These are phyloP conservation scores for Amanita phalloides DNA, from an alignment of 768 basidiomycete species.

Conservation along the genomic window DNA sequence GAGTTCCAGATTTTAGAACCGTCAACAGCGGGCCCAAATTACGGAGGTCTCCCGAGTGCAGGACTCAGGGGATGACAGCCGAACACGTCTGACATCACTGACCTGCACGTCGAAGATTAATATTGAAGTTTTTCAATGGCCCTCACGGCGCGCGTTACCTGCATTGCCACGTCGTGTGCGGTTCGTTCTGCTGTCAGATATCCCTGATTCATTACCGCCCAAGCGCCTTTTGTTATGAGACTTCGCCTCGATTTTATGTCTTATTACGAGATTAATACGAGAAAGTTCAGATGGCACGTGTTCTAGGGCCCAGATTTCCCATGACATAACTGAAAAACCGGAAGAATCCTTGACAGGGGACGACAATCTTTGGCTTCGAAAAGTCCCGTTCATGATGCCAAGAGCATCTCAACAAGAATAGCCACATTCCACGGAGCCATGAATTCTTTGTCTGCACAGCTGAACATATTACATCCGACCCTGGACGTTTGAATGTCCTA, in stretches of 20 bases:
- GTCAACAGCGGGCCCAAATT: background rate
- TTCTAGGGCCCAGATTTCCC: no score
- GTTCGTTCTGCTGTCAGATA: conserved; percentile 69
- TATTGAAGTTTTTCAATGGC: conserved; percentile 47
- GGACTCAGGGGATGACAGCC: background rate
- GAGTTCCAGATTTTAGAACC: background rate
- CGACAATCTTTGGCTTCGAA: no score
- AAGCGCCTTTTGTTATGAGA: background rate
- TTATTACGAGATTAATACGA: background rate
- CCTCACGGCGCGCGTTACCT: conserved; percentile 18
- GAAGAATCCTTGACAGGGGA: no score
- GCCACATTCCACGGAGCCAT: no score
- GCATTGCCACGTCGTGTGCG: conserved; percentile 22
- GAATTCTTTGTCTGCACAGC: no score
- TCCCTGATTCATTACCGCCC: conserved; percentile 1
- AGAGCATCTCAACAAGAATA: no score
- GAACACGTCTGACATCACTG: background rate
- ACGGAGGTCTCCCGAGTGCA: background rate
- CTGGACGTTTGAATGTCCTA: no score
- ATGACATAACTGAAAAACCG: no score
- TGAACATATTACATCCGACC: no score
- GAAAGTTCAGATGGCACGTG: background rate
- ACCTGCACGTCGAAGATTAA: conserved; percentile 23
- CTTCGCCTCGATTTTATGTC: background rate
- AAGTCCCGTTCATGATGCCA: no score